A percentile compares a stretch with the other conserved stretches of the same genome.
Evolutionary conservation across 2,329 filamentous ascomycete genomes (phyloP).

Genomic region (Malbranchea zuffiana): DNA sequence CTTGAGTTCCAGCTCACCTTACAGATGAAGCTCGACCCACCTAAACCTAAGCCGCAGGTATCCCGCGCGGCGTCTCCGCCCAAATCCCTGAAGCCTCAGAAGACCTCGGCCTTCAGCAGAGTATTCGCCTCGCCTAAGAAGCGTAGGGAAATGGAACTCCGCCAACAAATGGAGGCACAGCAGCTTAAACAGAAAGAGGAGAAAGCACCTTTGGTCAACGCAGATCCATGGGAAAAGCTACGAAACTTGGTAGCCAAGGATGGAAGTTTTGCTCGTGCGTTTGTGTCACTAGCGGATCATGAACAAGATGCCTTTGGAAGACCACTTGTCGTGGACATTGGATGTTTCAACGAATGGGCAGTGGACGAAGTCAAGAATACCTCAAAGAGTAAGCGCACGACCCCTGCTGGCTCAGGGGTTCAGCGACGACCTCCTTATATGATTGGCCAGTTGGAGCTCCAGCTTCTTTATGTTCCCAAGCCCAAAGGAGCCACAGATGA

Average conservation of each 20-base stretch:
- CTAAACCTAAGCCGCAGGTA: slow-evolving; percentile 45
- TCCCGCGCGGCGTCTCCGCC: slow-evolving; percentile 42
- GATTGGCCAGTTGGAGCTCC: slow-evolving; percentile 85
- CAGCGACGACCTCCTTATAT: slow-evolving; percentile 85
- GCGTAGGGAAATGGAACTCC: slow-evolving; percentile 83
- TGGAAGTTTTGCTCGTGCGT: slow-evolving; percentile 87
- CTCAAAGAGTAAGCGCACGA: slow-evolving; percentile 85
- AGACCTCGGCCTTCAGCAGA: slow-evolving; percentile 80
- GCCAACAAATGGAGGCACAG: slow-evolving; percentile 72
- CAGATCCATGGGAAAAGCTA: slow-evolving; percentile 64
- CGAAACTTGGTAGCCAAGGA: slow-evolving; percentile 80
- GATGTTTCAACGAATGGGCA: slow-evolving; percentile 98
- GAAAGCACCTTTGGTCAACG: slow-evolving; percentile 47
- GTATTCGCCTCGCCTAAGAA: slow-evolving; percentile 94
- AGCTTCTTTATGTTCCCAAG: slow-evolving; percentile 87
- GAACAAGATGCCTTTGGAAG: slow-evolving; percentile 80
- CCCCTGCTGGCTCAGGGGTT: slow-evolving; percentile 44
- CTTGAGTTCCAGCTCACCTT: slow-evolving; percentile 98
- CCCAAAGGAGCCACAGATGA: slow-evolving; percentile 79
- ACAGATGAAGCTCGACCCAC: slow-evolving; percentile 85
- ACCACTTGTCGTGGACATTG: slow-evolving; percentile 75
- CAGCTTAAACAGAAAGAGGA: slow-evolving; percentile 54
- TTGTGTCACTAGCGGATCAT: slow-evolving; percentile 87
- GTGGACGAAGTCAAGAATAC: slow-evolving; percentile 75
- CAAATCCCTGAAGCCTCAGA: slow-evolving; percentile 55